These are phyloP conservation scores for Kluyveromyces wickerhamii DNA, from an alignment of 805 yeast species.

Conservation along the genomic window DNA sequence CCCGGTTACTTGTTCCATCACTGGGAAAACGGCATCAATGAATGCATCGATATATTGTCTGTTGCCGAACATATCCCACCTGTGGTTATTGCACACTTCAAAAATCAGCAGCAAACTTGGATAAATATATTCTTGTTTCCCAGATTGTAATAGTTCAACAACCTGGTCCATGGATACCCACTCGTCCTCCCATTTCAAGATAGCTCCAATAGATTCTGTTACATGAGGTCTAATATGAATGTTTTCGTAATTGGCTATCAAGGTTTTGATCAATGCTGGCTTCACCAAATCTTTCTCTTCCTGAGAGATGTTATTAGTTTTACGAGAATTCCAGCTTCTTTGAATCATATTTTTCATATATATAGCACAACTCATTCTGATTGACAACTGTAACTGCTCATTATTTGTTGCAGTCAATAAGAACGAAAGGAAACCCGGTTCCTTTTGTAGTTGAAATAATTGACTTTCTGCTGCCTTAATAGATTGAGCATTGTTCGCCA, in stretches of 20 bases:
- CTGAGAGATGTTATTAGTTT: slow-evolving; percentile 26
- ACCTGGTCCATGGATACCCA: slow-evolving; percentile 30
- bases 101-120: slow-evolving; percentile 50
- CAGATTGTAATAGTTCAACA: slow-evolving; percentile 30
- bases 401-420: slow-evolving; percentile 44
- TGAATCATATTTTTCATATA: slow-evolving; percentile 59
- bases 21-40: slow-evolving; percentile 45
- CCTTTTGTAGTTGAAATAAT: slow-evolving; percentile 43
- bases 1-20: slow-evolving; percentile 44
- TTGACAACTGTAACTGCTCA: slow-evolving; percentile 33
- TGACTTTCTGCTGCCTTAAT: slow-evolving; percentile 49
- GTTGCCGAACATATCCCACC: slow-evolving; percentile 45
- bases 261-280: slow-evolving; percentile 44
- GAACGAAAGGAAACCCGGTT: slow-evolving; percentile 50
- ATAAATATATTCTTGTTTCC: slow-evolving; percentile 35
- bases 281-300: slow-evolving; percentile 52
- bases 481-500: slow-evolving; percentile 41
- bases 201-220: slow-evolving; percentile 47
- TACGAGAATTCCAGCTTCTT: slow-evolving; percentile 41
- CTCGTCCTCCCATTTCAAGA: slow-evolving; percentile 40
- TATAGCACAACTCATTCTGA: slow-evolving; percentile 56
- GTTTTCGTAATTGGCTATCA: slow-evolving; percentile 37
- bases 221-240: slow-evolving; percentile 46
- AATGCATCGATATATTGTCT: slow-evolving; percentile 42
- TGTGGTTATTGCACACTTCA: slow-evolving; percentile 47